Evolutionary conservation across 306 rosid genomes (phyloP), one percentile per base, ranked within the genome.

Genomic region (Benincasa hispida): DNA sequence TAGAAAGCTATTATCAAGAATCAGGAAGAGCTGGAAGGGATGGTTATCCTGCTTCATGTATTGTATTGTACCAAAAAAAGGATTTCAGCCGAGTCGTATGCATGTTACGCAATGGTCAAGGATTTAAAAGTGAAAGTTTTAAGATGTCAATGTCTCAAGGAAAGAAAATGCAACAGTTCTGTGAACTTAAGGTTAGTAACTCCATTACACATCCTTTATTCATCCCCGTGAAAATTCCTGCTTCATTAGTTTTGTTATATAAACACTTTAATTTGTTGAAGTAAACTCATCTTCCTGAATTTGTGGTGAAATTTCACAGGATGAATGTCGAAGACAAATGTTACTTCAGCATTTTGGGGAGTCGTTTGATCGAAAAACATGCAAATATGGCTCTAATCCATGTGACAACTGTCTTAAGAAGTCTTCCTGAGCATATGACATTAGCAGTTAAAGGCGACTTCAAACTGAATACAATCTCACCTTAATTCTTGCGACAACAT

Each of bases 1-100:
- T 94, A 14, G 97, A 94, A 86, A 94, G 97, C 85, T 94, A 94
- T 84, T 94, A 94, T 82, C 98, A 94, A 86, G 98, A 94, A 89
- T 91, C 97, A 60, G 97, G 98, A 81, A 86, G 98, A 82, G 97
- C 98, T n/a, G 98, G 98, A 73, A 94, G 98, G 82, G 98, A 91
- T 80, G 85, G 85, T 88, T 86, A 79, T 75, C 89, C 91, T 42
- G 88, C 98, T n/a, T 85, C 84, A 32, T 94, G 97, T 88, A 85
- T 91, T 81, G 85, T 85, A 60, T 75, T 94, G 24, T 94, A 94
- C 86, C 98, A 91, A 81, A 94, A 90, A 88, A 94, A 94, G 88
- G 97, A 94, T 89, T 94, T 94, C 58, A 94, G 97, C 76, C 84
- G 96, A 58, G 91, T 94, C 22, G 98, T 90, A 67, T 94, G 97